phyloP scores from a whole-genome alignment of 768 basidiomycete genomes.

The Clitopilus hobsonii region DNA sequence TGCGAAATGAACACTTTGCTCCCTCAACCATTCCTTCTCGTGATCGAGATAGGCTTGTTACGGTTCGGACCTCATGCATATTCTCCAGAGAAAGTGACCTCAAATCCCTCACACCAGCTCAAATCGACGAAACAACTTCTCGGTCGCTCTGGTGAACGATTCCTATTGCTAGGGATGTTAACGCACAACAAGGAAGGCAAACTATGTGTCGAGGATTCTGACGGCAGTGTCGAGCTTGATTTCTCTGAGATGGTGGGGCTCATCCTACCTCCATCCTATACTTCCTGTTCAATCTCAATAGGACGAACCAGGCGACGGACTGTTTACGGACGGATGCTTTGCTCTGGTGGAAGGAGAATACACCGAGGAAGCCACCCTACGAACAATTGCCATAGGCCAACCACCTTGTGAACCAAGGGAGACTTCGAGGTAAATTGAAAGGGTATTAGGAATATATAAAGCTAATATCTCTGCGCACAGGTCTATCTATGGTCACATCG shows the following conservation, averaged over 20 bases:
- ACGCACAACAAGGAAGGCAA: conserved; percentile 86
- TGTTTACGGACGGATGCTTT: conserved; percentile 96
- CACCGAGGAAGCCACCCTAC: conserved; percentile 83
- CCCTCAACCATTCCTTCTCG: conserved; percentile 90
- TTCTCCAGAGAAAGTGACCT: not conserved
- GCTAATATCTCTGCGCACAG: conserved; percentile 35
- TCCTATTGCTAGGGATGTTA: conserved; percentile 92
- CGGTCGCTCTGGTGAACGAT: conserved; percentile 84
- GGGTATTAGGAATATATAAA: no score
- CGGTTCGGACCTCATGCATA: conserved; percentile 42
- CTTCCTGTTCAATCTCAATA: conserved; percentile 21
- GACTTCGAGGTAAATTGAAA: conserved; percentile 61
- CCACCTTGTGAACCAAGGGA: conserved; percentile 92
- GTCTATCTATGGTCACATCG: conserved; percentile 93
- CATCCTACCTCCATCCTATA: conserved; percentile 4
- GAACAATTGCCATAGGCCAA: conserved; percentile 93
- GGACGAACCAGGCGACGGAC: conserved; percentile 90
- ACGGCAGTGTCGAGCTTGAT: conserved; percentile 86
- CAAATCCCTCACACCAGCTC: conserved; percentile 46
- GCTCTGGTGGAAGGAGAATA: conserved; percentile 96
- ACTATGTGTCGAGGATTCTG: conserved; percentile 88
- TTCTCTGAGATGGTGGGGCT: conserved; percentile 74
- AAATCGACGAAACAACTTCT: conserved; percentile 95
- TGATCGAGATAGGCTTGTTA: conserved; percentile 84
- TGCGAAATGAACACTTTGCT: conserved; percentile 96